A percentile compares a stretch with the other conserved stretches of the same genome.
Evolutionary conservation across 176 grass and related monocot species (phyloP).

Genomic region (Stipa capillata): DNA sequence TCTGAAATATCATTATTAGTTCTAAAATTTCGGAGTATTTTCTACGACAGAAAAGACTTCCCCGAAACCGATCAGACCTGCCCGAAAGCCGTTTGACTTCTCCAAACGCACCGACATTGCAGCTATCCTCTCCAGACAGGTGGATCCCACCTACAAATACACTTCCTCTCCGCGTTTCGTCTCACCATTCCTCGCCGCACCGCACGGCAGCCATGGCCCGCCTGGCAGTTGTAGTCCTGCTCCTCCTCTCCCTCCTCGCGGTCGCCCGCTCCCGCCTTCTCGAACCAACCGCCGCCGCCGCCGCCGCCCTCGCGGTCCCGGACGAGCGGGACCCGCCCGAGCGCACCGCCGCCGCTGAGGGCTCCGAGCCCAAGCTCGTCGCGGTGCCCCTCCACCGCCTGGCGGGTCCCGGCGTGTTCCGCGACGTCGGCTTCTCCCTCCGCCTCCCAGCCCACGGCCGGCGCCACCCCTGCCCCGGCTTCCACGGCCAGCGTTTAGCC

Average conservation of each 20-base stretch:
- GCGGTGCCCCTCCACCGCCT: not conserved
- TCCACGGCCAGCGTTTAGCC: not conserved
- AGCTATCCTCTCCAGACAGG: no score
- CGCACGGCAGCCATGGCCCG: no score
- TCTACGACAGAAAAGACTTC: no score
- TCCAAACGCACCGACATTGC: no score
- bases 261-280: not conserved
- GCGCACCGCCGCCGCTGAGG: not conserved
- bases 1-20: no score
- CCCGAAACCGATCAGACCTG: no score
- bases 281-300: not conserved
- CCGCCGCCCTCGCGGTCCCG: not conserved
- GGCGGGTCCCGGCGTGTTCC: not conserved
- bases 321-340: not conserved
- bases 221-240: no score
- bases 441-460: not conserved
- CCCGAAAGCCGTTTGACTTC: no score
- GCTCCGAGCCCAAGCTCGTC: not conserved
- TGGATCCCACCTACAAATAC: no score
- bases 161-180: no score
- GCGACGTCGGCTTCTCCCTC: constrained; percentile 1
- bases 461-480: not conserved
- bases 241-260: constrained; percentile 15
- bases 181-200: no score
- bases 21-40: no score